These are phyloP conservation scores for Cyclotella baltica DNA, from an alignment of 108 stramenopile genomes.

Conservation along the genomic window DNA sequence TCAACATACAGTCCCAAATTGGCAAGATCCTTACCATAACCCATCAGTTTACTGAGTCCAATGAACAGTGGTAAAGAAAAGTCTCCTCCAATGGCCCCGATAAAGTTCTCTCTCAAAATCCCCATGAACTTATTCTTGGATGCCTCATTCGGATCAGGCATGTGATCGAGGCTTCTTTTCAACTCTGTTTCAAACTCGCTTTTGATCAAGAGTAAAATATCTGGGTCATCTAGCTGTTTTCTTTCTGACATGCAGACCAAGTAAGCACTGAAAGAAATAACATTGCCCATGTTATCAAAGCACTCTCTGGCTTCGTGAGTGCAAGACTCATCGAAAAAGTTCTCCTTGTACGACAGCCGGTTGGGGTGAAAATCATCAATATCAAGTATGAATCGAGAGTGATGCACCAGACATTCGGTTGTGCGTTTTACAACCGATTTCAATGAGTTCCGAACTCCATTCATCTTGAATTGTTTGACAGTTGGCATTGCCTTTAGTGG, in stretches of 20 bases:
- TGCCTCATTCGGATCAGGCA: slow-evolving; percentile 32
- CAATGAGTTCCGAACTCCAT: slow-evolving; percentile 36
- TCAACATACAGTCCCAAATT: slow-evolving; percentile 2
- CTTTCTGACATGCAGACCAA: slow-evolving; percentile 44
- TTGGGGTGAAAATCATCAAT: slow-evolving; percentile 19
- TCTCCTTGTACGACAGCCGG: background rate
- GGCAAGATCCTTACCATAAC: slow-evolving; percentile 15
- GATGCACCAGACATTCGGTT: slow-evolving; percentile 34
- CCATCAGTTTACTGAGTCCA: slow-evolving; percentile 28
- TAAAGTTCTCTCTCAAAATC: slow-evolving; percentile 25
- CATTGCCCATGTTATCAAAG: slow-evolving; percentile 40
- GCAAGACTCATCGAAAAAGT: slow-evolving; percentile 38
- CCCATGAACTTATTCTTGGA: slow-evolving; percentile 24
- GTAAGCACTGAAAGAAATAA: slow-evolving; percentile 42
- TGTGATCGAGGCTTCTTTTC: slow-evolving; percentile 22
- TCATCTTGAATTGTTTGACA: slow-evolving; percentile 26
- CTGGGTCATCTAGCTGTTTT: slow-evolving; percentile 14
- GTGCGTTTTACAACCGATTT: slow-evolving; percentile 41
- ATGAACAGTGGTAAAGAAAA: slow-evolving; percentile 35
- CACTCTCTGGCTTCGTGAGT: slow-evolving; percentile 38
- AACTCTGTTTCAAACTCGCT: slow-evolving; percentile 44
- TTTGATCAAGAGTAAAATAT: slow-evolving; percentile 29
- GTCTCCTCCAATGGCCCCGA: slow-evolving; percentile 35
- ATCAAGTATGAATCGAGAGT: slow-evolving; percentile 47
- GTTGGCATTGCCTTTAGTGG: slow-evolving; percentile 42